Evolutionary conservation across 345 rosid genomes (phyloP), one percentile per base, ranked within the genome.

Genomic region (Salix viminalis): DNA sequence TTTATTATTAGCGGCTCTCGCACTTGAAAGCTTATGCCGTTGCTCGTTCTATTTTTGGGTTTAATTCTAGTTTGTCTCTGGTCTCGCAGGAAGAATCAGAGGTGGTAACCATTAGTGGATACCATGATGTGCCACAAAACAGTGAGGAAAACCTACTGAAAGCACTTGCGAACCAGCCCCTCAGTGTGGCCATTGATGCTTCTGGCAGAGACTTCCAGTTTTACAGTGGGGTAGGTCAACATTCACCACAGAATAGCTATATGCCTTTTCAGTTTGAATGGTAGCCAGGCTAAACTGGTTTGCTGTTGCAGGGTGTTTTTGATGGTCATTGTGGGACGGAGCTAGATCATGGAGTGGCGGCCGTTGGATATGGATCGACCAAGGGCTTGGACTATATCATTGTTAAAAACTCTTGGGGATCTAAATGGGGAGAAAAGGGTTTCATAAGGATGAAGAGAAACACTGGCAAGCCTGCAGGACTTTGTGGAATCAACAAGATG

Each of bases 111-210:
- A 81, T 81, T 24, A 73, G 67, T 36, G 83, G 83, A 74, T 76
- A 81, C 75, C 76, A 68, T 50, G 83, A 81, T 23, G 83, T 81
- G 67, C 83, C 80, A 19, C 74, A 61, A 21, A 81, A 81, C 75
- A 76, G 74, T 52, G 83, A 81, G 73, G 70, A 81, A 52, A 76
- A 34, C 69, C 71, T 81, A 14, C 9, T 81, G 70, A 76, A 81
- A 72, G 83, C 83, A 50, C 80, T 81, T 41, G 83, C 83, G 13
- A 72, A 72, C 48, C 83, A 81, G 74, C 83, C 83, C 4, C 73
- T 81, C 19, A 81, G 83, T 50, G 80, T 81, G 23, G 83, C 83
- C 58, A 76, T 81, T 81, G 83, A 81, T 10, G 83, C 83, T 60
- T 81, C 83, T 21, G 80, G 77, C 7, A 81, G 77, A 61, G 80